Base-by-base conservation (phyloP, 164 flowering plant genomes). In the Chloranthus sessilifolius region DNA sequence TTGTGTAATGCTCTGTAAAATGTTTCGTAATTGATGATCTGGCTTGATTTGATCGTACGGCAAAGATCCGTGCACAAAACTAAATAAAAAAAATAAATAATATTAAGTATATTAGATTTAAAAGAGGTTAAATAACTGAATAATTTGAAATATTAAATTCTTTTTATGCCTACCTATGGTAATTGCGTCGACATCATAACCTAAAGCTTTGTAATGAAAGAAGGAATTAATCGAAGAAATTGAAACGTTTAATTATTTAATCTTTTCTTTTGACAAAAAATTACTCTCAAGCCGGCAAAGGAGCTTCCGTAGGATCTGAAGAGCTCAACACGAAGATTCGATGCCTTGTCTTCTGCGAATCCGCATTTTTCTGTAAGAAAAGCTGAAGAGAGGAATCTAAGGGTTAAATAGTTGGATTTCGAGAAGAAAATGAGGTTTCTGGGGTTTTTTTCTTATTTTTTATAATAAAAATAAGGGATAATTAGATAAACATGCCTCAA, bases 11-110 rank as follows among this genome's bases (percentile, higher is more conserved):
- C 75, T 77, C 7, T 57, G 67, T 33, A 90, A 38, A 41, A 90
- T 61, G 64, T 55, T 76, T 4, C 88, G 70, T 20, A 90, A 58
- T 9, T 74, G 81, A 35, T 66, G 21, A 59, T 87, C 76, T 8
- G 82, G 85, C 52, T 73, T 77, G 75, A 90, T 76, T 54, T 44
- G 35, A 2, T 87, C 78, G 52, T 90, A 90, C 4, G 98, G 98
- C 61, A 90, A 65, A 58, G 81, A 77, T 52, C 98, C 98, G 82
- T 90, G 98, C 57, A 90, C 95, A 79, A 72, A 75, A 69, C 95
- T 86, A 74, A 15, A 39, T 1, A 15, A 5, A 24, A 3, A 1
- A 6, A 25, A 44, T n/a, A n/a, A n/a, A n/a, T n/a, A n/a, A n/a
- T n/a, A n/a, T n/a, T 1, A 8, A 42, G n/a, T 7, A 22, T 9